These are phyloP conservation scores for Fraxinus americana DNA, from an alignment of 257 asterid genomes.

Conservation along the genomic window DNA sequence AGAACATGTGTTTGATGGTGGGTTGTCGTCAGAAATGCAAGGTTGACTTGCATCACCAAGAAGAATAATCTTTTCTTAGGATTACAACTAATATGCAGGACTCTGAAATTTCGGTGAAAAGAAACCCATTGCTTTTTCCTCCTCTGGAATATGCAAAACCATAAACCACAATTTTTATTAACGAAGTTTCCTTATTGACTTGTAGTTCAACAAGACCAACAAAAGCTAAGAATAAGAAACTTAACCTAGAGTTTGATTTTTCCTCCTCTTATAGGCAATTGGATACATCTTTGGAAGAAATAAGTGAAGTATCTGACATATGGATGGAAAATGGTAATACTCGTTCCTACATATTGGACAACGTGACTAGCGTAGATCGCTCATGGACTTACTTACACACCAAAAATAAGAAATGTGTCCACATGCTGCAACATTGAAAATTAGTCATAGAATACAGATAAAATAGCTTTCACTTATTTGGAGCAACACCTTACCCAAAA, in stretches of 20 bases:
- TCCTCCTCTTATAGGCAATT: slow-evolving; percentile 38
- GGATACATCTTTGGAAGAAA: slow-evolving; percentile 56
- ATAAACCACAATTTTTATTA: slow-evolving; percentile 17
- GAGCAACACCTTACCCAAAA: slow-evolving; percentile 42
- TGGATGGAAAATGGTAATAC: slow-evolving; percentile 52
- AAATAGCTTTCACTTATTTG: not conserved
- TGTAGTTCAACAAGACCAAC: not conserved
- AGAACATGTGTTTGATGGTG: not conserved
- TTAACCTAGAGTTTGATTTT: slow-evolving; percentile 49
- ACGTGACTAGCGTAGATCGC: slow-evolving; percentile 37
- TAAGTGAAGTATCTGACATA: slow-evolving; percentile 50
- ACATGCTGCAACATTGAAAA: slow-evolving; percentile 40
- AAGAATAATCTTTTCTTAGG: slow-evolving; percentile 10
- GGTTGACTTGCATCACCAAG: slow-evolving; percentile 1
- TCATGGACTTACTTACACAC: slow-evolving; percentile 58
- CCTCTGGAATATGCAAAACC: slow-evolving; percentile 32
- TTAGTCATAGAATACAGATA: slow-evolving; percentile 8
- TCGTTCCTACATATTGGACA: slow-evolving; percentile 56
- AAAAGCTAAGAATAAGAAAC: slow-evolving; percentile 14
- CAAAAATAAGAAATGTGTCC: slow-evolving; percentile 65
- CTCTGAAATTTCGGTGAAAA: slow-evolving; percentile 32
- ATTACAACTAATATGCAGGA: slow-evolving; percentile 15
- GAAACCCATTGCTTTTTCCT: slow-evolving; percentile 32
- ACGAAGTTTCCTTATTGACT: not conserved
- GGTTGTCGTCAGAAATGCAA: slow-evolving; percentile 14